Percentiles rank a stretch among this genome's conserved stretches.
Conservation (phyloP, 495 filamentous ascomycete genomes). For the Chaetomium cochliodes region DNA sequence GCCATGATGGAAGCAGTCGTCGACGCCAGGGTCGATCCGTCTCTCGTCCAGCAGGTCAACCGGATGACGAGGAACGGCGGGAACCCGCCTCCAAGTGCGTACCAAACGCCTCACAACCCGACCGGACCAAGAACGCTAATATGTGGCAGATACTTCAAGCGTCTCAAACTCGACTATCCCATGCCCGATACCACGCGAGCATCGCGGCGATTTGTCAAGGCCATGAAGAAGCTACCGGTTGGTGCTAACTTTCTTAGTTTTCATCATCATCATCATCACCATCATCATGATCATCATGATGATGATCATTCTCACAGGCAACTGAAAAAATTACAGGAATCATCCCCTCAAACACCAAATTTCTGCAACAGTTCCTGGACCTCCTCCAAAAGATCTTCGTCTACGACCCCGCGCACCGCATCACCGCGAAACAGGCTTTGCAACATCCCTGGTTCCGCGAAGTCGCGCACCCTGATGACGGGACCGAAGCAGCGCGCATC, state of each 20-base stretch:
- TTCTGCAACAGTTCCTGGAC: conserved; percentile 84
- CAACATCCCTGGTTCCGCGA: conserved; percentile 96
- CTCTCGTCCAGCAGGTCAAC: conserved; percentile 73
- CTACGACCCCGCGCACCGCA: conserved; percentile 86
- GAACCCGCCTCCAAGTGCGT: conserved; percentile 81
- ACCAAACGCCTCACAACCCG: background rate
- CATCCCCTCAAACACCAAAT: conserved; percentile 73
- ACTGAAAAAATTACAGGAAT: conserved; percentile 67
- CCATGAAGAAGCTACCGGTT: conserved; percentile 88
- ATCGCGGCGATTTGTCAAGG: conserved; percentile 87
- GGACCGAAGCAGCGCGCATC: conserved; percentile 86
- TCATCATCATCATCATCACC: too few species aligned
- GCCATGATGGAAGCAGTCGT: conserved; percentile 99
- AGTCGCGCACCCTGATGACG: conserved; percentile 74
- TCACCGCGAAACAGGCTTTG: conserved; percentile 87
- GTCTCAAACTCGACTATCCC: conserved; percentile 82
- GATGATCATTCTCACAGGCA: too few species aligned
- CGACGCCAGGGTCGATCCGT: conserved; percentile 66
- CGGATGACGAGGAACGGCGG: conserved; percentile 61
- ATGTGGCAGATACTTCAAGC: conserved; percentile 73
- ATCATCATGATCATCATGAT: too few species aligned
- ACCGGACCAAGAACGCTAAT: conserved; percentile 27
- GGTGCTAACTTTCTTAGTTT: conserved; percentile 33
- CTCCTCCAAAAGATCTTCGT: conserved; percentile 88
- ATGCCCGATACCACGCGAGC: conserved; percentile 82